These are phyloP conservation scores for Clarireedia sp. DNA, from an alignment of 2,329 filamentous ascomycete genomes.

Conservation along the genomic window DNA sequence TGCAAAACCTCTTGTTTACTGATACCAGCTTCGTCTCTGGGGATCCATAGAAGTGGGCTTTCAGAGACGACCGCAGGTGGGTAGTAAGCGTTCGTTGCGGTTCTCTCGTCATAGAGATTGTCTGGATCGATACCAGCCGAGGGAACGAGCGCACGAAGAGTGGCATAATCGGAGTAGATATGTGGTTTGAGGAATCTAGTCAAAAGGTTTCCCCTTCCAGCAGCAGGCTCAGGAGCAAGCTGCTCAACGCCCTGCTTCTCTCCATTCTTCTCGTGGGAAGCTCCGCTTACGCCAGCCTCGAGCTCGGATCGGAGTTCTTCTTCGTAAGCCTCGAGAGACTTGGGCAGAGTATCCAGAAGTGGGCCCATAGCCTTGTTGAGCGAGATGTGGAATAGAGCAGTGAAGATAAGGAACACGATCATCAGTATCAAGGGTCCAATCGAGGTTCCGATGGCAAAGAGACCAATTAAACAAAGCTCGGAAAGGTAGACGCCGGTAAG, in stretches of 20 bases:
- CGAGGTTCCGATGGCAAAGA: conserved; percentile 64
- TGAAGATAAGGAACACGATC: conserved; percentile 68
- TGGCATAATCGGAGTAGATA: conserved; percentile 63
- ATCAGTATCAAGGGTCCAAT: conserved; percentile 67
- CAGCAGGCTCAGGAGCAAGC: conserved; percentile 32
- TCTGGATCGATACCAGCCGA: conserved; percentile 36
- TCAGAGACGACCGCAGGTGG: conserved; percentile 59
- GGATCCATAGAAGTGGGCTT: conserved; percentile 75
- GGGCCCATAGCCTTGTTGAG: conserved; percentile 68
- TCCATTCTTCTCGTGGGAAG: conserved; percentile 21
- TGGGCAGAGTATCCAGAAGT: conserved; percentile 55
- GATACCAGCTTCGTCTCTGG: conserved; percentile 65
- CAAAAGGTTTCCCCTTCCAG: conserved; percentile 48
- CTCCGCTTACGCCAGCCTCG: conserved; percentile 14
- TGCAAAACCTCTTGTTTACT: conserved; percentile 71
- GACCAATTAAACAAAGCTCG: conserved; percentile 73
- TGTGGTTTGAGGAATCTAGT: conserved; percentile 70
- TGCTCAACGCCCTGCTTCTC: neutral
- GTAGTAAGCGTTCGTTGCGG: conserved; percentile 61
- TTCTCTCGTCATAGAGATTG: conserved; percentile 52
- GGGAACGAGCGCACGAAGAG: conserved; percentile 63
- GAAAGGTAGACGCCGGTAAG: conserved; percentile 77
- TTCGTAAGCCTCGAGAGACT: conserved; percentile 52
- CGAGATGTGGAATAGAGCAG: conserved; percentile 65
- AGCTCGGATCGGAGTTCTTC: conserved; percentile 31